Conservation (phyloP, 2,329 filamentous ascomycete genomes). For the Aspergillus puulaauensis region DNA sequence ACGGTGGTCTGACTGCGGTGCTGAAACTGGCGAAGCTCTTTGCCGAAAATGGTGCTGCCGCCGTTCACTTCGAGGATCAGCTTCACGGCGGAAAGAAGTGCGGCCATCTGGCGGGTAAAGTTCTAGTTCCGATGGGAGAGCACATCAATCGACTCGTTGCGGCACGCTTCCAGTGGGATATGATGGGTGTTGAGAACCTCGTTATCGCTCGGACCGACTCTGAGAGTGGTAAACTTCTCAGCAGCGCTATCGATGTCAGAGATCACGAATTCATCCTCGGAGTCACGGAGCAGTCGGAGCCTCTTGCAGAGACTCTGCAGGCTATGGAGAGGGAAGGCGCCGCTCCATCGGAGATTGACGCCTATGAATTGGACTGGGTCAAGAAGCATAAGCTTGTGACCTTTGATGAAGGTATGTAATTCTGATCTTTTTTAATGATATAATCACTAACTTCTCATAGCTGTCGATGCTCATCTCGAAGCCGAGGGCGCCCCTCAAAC, state of each 20-base stretch:
- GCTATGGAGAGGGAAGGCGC: conserved; percentile 83
- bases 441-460: conserved; percentile 37
- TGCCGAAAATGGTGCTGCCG: conserved; percentile 93
- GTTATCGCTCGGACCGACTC: conserved; percentile 95
- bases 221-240: conserved; percentile 87
- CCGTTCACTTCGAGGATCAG: conserved; percentile 97
- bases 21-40: conserved; percentile 97
- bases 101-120: conserved; percentile 93
- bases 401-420: conserved; percentile 71
- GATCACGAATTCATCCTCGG: conserved; percentile 98
- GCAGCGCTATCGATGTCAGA: conserved; percentile 85
- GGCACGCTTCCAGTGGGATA: conserved; percentile 94
- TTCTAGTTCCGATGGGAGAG: conserved; percentile 87
- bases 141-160: conserved; percentile 95
- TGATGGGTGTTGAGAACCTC: conserved; percentile 95
- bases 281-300: conserved; percentile 73
- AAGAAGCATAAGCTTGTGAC: conserved; percentile 80
- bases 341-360: conserved; percentile 75
- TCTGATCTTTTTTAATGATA: neutral
- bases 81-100: conserved; percentile 98
- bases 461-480: conserved; percentile 72
- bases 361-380: conserved; percentile 84
- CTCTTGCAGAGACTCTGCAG: conserved; percentile 84
- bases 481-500: conserved; percentile 62
- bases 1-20: conserved; percentile 88